Percentiles rank a stretch among this genome's conserved stretches.
phyloP scores from a whole-genome alignment of 176 grass and related monocot genomes.

The Zoysia japonica region DNA sequence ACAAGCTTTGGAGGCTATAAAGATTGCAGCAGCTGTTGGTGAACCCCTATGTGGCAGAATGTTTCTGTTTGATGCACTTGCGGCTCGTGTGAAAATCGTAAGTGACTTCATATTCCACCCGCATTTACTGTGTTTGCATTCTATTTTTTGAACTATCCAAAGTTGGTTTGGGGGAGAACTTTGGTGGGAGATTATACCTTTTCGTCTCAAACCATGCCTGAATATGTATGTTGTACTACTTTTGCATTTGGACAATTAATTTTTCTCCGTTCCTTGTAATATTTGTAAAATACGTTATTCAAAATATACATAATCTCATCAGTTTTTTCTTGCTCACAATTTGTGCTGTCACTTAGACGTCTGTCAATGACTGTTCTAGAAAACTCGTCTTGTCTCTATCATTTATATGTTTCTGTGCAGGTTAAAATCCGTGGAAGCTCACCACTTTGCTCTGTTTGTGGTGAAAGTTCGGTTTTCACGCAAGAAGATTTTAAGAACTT shows the following conservation, averaged over 20 bases:
- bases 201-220: neutral
- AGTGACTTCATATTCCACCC: constrained; percentile 32
- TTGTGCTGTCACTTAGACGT: neutral
- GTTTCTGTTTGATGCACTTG: constrained; percentile 87
- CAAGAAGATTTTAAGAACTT: constrained; percentile 68
- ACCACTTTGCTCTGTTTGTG: constrained; percentile 59
- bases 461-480: constrained; percentile 63
- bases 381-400: neutral
- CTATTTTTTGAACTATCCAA: neutral
- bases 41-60: constrained; percentile 88
- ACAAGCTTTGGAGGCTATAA: constrained; percentile 98
- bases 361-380: neutral
- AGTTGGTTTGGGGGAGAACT: neutral
- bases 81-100: constrained; percentile 78
- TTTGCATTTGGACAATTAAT: neutral
- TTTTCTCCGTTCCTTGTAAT: neutral
- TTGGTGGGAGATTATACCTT: neutral
- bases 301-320: neutral
- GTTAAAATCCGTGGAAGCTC: constrained; percentile 88
- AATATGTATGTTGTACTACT: neutral
- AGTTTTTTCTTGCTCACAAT: neutral
- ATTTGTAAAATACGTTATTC: neutral
- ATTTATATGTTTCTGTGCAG: constrained; percentile 39
- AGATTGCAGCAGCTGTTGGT: constrained; percentile 76
- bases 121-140: constrained; percentile 18